Base-by-base conservation (phyloP, 345 rosid genomes). In the Carallia pectinifolia region DNA sequence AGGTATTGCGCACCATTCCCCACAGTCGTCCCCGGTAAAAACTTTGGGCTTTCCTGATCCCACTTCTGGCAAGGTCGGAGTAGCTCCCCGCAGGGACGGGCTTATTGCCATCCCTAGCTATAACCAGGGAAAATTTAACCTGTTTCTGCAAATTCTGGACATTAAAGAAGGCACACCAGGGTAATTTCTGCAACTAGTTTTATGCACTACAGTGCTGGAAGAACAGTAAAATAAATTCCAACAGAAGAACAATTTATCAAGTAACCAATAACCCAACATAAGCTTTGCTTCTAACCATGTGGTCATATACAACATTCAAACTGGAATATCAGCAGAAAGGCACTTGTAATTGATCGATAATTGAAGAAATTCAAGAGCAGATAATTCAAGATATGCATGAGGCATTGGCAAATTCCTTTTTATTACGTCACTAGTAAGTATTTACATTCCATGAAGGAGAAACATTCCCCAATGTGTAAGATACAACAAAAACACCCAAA, bases 391-490 rank as follows among this genome's bases (percentile, higher is more conserved):
- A 44, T 10, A 44, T 16, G 13, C 13, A 44, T 44, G 50, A 44
- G 50, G 4, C 37, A 68, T 56, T 62, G 59, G 62, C 64, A 19
- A 76, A 63, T 64, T 54, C 64, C 12, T 56, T 82, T 71, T 65
- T 68, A 67, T 44, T 62, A 64, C 65, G 62, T 55, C 16, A 37
- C 64, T 53, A 78, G 81, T 69, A 68, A 31, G 69, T 85, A 85
- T 85, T 82, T 85, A 85, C 88, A 82, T 61, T 62, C 76, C 76
- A 74, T 55, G 52, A 47, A 73, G 75, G 72, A 74, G 81, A 79
- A 67, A 70, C 61, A 64, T 64, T 79, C 80, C 65, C 77, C 78
- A 30, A 1, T 7, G 65, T 29, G 47, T 52, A 62, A 55, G 31
- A 40, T 16, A 31, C 64, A 30, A 81, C 27, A 76, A 39, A 67